Percentiles rank a stretch among this genome's conserved stretches.
Conservation (phyloP, 352 stramenopile species). For the Globisporangium canariense region DNA sequence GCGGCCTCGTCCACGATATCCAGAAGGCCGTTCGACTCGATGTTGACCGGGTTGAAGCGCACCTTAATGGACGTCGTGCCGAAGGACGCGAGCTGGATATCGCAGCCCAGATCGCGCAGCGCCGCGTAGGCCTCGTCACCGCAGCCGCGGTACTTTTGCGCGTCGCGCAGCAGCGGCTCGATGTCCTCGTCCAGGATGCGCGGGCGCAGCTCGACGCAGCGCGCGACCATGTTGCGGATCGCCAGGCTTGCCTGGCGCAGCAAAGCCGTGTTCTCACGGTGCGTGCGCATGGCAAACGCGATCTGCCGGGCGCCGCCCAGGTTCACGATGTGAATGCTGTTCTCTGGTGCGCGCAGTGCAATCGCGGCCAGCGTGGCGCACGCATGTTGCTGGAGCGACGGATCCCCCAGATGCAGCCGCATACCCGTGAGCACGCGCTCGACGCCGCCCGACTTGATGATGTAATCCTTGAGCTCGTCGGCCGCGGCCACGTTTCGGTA, state of each 20-base stretch:
- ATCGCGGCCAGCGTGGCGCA: conserved; percentile 76
- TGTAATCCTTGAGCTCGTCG: conserved; percentile 64
- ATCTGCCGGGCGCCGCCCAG: conserved; percentile 44
- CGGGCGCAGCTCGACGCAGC: conserved; percentile 47
- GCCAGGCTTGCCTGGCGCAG: conserved; percentile 75
- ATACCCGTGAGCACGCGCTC: conserved; percentile 56
- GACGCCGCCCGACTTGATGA: conserved; percentile 54
- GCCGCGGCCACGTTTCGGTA: conserved; percentile 70
- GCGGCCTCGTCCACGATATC: conserved; percentile 47
- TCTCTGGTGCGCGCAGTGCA: conserved; percentile 61
- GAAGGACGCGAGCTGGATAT: conserved; percentile 67
- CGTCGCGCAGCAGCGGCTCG: conserved; percentile 56
- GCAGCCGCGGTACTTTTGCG: conserved; percentile 59
- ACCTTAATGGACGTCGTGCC: conserved; percentile 28
- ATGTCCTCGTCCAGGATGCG: conserved; percentile 67
- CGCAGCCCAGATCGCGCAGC: conserved; percentile 64
- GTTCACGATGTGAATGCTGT: conserved; percentile 52
- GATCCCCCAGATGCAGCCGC: conserved; percentile 42
- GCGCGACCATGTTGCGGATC: conserved; percentile 77
- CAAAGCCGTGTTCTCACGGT: conserved; percentile 39
- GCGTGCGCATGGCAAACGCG: conserved; percentile 49
- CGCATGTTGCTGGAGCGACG: conserved; percentile 60
- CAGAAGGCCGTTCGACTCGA: conserved; percentile 51
- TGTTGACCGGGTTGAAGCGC: conserved; percentile 68
- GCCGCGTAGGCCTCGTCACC: conserved; percentile 79